phyloP scores from a whole-genome alignment of 495 filamentous ascomycete genomes.

The Halenospora varia region DNA sequence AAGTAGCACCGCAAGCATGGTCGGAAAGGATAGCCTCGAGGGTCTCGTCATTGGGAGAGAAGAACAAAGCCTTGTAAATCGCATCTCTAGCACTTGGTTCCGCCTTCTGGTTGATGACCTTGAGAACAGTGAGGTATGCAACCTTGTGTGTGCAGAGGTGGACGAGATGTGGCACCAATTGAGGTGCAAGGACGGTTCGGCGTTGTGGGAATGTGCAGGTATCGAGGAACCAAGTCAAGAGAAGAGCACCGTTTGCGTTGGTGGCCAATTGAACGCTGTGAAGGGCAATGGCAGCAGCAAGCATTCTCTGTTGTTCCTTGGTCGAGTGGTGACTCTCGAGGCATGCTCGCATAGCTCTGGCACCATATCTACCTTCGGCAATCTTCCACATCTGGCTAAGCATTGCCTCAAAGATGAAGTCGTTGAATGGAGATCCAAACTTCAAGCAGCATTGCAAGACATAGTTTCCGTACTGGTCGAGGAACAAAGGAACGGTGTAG shows the following conservation, averaged over 20 bases:
- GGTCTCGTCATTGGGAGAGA: slow-evolving; percentile 81
- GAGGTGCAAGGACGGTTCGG: slow-evolving; percentile 86
- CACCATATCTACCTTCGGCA: slow-evolving; percentile 88
- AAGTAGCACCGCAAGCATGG: slow-evolving; percentile 85
- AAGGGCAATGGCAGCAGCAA: slow-evolving; percentile 89
- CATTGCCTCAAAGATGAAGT: slow-evolving; percentile 98
- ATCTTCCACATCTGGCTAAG: slow-evolving; percentile 92
- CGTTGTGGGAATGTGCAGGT: slow-evolving; percentile 94
- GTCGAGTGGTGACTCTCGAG: slow-evolving; percentile 93
- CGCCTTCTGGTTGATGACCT: slow-evolving; percentile 97
- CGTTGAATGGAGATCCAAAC: slow-evolving; percentile 82
- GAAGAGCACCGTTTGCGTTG: slow-evolving; percentile 89
- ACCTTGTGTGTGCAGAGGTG: slow-evolving; percentile 99
- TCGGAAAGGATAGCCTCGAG: slow-evolving; percentile 90
- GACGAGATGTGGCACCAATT: slow-evolving; percentile 92
- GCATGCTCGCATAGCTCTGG: slow-evolving; percentile 93
- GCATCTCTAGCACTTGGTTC: slow-evolving; percentile 91
- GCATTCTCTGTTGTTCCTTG: slow-evolving; percentile 91
- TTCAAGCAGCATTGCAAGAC: slow-evolving; percentile 93
- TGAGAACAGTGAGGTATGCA: slow-evolving; percentile 93
- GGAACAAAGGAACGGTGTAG: slow-evolving; percentile 84
- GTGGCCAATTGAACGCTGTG: slow-evolving; percentile 96
- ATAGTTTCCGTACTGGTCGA: slow-evolving; percentile 98
- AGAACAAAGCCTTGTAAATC: slow-evolving; percentile 90
- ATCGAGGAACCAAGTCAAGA: slow-evolving; percentile 97